Base-by-base conservation (phyloP, 1,284 basidiomycete species). In the Waitea zeae region DNA sequence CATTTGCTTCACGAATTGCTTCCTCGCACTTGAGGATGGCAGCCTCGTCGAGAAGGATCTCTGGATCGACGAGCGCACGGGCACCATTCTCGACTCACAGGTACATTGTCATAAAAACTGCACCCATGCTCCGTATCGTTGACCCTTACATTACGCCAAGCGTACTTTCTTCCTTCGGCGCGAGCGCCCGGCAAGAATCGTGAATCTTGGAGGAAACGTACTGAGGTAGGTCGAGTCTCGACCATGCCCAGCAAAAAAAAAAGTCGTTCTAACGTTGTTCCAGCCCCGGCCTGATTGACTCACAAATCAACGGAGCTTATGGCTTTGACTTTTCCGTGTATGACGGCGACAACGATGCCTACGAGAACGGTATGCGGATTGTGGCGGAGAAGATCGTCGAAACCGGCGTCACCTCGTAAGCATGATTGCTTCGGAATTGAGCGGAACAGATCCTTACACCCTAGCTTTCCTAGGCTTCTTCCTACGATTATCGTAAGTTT, bases 271-370 rank as follows among this genome's bases (percentile, higher is more conserved):
- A n/a, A 7, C 30, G 28, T 34, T 4, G n/a, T 26, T 38, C 17
- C 42, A 80, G 79, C 45, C 80, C 83, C 3, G 82, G 81, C 1
- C 68, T 77, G 43, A 63, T 87, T 36, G 81, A 86, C 49, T 70
- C 79, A 18, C 83, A 87, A 46, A 73, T 87, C 42, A 87, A 93
- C 45, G 88, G 88, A 33, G 88, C 76, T 5, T 93, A 86, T 51
- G 79, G 81, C 12, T 78, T 90, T 46, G 88, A 93, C 53, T 92
- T 92, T 46, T 86, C 81, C 13, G 69, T 86, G 12, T 77, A 72
- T 43, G 70, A 80, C 14, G 69, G 63, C 9, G 67, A 79, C 42
- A 79, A 84, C 38, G 63, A 67, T 30, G 57, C 54, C 0, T 90
- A 88, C 53, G 57, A 61, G 30, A 46, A 66, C n/a, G 79, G 80